Evolutionary conservation across 768 basidiomycete genomes (phyloP).

Genomic region (Calocybe cyanea): DNA sequence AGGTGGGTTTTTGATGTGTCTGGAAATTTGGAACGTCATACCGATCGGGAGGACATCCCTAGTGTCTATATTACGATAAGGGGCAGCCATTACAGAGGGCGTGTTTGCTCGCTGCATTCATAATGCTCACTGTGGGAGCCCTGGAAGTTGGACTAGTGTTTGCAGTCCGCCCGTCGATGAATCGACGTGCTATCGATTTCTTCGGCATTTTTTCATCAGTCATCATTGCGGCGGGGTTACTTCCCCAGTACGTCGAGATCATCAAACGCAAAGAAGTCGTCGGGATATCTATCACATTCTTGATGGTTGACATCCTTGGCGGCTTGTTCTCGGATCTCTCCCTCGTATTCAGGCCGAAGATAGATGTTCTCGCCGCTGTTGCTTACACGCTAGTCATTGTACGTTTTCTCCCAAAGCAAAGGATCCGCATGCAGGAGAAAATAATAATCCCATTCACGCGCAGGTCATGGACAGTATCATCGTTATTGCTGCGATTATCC

Average conservation of each 20-base stretch:
- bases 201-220: constrained; percentile 63
- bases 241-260: constrained; percentile 76
- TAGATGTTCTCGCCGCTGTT: constrained; percentile 61
- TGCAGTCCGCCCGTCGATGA: constrained; percentile 45
- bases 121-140: constrained; percentile 45
- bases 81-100: constrained; percentile 34
- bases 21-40: too few relatives aligned
- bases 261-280: constrained; percentile 56
- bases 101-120: constrained; percentile 29
- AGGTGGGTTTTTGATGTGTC: constrained; percentile 45
- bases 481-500: constrained; percentile 54
- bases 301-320: constrained; percentile 66
- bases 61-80: constrained; percentile 68
- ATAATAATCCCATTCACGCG: not conserved
- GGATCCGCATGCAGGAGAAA: too few relatives aligned
- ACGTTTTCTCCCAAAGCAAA: constrained; percentile 16
- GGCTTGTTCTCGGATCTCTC: constrained; percentile 69
- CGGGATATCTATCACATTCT: constrained; percentile 69
- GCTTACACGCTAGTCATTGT: constrained; percentile 64
- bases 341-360: constrained; percentile 58
- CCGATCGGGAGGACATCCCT: constrained; percentile 5
- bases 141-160: constrained; percentile 60
- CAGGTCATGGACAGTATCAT: constrained; percentile 63
- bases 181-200: constrained; percentile 36
- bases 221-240: constrained; percentile 45